These are phyloP conservation scores for Lumnitzera racemosa DNA, from an alignment of 345 rosid genomes.

Conservation along the genomic window DNA sequence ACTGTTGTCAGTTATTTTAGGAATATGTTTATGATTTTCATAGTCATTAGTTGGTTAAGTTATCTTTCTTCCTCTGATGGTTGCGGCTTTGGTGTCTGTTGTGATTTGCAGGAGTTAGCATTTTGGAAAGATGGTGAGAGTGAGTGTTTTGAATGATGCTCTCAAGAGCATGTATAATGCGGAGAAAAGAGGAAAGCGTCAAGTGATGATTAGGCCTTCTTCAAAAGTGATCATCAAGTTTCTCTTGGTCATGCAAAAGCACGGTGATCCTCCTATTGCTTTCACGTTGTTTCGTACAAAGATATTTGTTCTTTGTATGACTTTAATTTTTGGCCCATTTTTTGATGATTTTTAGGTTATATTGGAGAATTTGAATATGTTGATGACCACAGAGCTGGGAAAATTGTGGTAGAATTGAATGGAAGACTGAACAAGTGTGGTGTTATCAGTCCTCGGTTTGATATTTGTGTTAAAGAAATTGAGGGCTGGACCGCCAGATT, in stretches of 20 bases:
- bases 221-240: slow-evolving; percentile 79
- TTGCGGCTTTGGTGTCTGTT: background rate
- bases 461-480: slow-evolving; percentile 75
- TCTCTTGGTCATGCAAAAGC: slow-evolving; percentile 79
- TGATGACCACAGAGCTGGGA: slow-evolving; percentile 81
- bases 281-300: background rate
- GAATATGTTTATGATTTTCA: too few species aligned
- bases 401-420: slow-evolving; percentile 70
- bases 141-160: slow-evolving; percentile 79
- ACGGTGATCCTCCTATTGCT: slow-evolving; percentile 22
- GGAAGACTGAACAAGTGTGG: slow-evolving; percentile 82
- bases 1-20: too few species aligned
- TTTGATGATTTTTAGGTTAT: slow-evolving; percentile 32
- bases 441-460: slow-evolving; percentile 79
- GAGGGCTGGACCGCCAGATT: slow-evolving; percentile 86
- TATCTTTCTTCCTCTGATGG: too few species aligned
- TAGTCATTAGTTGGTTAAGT: too few species aligned
- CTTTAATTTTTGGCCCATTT: background rate
- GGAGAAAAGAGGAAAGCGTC: slow-evolving; percentile 74
- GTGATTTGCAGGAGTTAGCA: slow-evolving; percentile 9
- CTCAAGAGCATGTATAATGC: slow-evolving; percentile 82
- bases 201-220: slow-evolving; percentile 84
- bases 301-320: background rate
- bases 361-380: slow-evolving; percentile 80
- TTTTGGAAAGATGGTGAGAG: slow-evolving; percentile 49